Evolutionary conservation across 2,329 filamentous ascomycete species (phyloP).

Genomic region (Dactylellina drechsleri): DNA sequence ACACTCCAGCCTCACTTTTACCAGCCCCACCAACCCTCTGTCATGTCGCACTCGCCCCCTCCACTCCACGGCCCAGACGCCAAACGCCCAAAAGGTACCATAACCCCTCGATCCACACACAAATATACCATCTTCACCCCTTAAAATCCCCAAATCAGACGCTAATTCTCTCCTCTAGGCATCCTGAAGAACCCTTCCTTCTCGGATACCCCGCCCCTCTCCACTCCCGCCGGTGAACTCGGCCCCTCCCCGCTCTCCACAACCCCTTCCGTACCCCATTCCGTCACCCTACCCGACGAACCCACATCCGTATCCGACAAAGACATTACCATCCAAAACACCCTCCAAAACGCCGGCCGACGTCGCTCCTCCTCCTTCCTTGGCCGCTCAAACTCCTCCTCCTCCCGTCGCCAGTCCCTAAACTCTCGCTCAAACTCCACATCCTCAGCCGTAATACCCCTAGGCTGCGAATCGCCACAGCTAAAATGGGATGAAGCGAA

Average conservation of each 20-base stretch:
- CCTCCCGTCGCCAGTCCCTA: slow-evolving; percentile 77
- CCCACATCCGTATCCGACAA: slow-evolving; percentile 67
- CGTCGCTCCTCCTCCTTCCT: slow-evolving; percentile 82
- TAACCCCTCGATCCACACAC: neutral
- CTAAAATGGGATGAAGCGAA: slow-evolving; percentile 99
- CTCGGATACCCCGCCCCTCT: slow-evolving; percentile 34
- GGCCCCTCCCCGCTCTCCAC: slow-evolving; percentile 15
- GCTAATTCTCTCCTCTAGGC: slow-evolving; percentile 9
- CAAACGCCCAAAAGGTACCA: slow-evolving; percentile 50
- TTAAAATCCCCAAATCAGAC: slow-evolving; percentile 10
- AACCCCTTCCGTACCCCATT: neutral
- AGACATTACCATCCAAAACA: slow-evolving; percentile 93
- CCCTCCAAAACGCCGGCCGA: slow-evolving; percentile 89
- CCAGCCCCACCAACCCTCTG: slow-evolving; percentile 33
- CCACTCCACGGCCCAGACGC: slow-evolving; percentile 51
- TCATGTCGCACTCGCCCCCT: slow-evolving; percentile 53
- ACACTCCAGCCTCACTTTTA: neutral
- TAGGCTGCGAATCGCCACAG: slow-evolving; percentile 70
- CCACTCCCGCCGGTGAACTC: slow-evolving; percentile 20
- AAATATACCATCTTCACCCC: neutral
- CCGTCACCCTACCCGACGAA: slow-evolving; percentile 32
- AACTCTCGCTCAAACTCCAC: slow-evolving; percentile 62
- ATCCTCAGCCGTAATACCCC: slow-evolving; percentile 65
- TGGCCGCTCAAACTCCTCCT: slow-evolving; percentile 66
- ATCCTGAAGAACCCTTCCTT: slow-evolving; percentile 53